A percentile compares a stretch with the other conserved stretches of the same genome.
These are phyloP conservation scores for Trichomonascaceae sp. DNA, from an alignment of 1,139 yeast genomes.

Conservation along the genomic window DNA sequence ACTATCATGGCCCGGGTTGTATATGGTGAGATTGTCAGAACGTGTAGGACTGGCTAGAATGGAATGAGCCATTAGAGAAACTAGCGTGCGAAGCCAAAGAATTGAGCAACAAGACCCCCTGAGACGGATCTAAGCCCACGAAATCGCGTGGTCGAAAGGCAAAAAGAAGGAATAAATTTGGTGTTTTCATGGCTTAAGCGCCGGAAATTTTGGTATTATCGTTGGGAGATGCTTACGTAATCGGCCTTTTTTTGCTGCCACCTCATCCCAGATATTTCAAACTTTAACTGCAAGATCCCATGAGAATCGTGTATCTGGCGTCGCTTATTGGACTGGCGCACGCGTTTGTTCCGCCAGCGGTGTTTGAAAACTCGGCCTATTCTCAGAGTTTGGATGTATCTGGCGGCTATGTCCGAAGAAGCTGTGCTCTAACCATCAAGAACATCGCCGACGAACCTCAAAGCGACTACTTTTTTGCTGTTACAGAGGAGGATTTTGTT, in stretches of 20 bases:
- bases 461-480: constrained; percentile 49
- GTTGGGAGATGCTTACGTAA: background rate
- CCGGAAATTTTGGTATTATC: too few relatives aligned
- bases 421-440: constrained; percentile 47
- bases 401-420: constrained; percentile 63
- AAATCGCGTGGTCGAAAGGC: too few relatives aligned
- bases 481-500: constrained; percentile 40
- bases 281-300: background rate
- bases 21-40: constrained; percentile 4
- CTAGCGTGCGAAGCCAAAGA: too few relatives aligned
- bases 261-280: background rate
- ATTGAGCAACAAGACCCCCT: too few relatives aligned
- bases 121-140: too few relatives aligned
- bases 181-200: too few relatives aligned
- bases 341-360: constrained; percentile 12
- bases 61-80: background rate
- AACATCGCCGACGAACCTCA: constrained; percentile 56
- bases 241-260: background rate
- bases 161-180: too few relatives aligned
- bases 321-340: background rate
- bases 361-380: constrained; percentile 29
- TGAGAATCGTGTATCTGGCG: background rate
- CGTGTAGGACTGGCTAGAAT: background rate
- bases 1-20: constrained; percentile 8
- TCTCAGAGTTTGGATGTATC: constrained; percentile 49